Evolutionary conservation across 1,284 basidiomycete genomes (phyloP).

Genomic region (Trametes hirsuta): DNA sequence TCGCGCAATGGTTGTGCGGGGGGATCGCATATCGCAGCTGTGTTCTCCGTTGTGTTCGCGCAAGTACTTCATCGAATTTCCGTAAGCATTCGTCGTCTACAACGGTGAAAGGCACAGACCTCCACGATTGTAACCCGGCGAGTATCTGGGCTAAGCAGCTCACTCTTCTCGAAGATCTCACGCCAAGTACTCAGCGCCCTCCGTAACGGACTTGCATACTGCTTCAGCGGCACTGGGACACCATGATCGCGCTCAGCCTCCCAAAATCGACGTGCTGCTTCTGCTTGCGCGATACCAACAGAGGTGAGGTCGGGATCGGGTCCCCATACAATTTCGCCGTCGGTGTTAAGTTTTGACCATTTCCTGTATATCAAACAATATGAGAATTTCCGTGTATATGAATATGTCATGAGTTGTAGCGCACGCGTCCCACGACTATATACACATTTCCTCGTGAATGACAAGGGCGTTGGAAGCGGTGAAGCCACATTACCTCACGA

Average conservation of each 20-base stretch:
- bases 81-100: background rate
- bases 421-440: slow-evolving; percentile 59
- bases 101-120: slow-evolving; percentile 19
- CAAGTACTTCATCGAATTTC: slow-evolving; percentile 46
- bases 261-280: slow-evolving; percentile 60
- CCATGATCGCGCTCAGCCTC: slow-evolving; percentile 51
- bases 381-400: background rate
- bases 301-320: slow-evolving; percentile 80
- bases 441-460: background rate
- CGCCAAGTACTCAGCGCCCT: slow-evolving; percentile 73
- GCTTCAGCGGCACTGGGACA: slow-evolving; percentile 61
- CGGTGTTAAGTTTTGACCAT: slow-evolving; percentile 72
- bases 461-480: background rate
- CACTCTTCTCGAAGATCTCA: slow-evolving; percentile 57
- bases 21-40: slow-evolving; percentile 72
- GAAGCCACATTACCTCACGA: slow-evolving; percentile 42
- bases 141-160: slow-evolving; percentile 11
- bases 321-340: slow-evolving; percentile 79
- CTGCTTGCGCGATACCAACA: slow-evolving; percentile 68
- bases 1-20: slow-evolving; percentile 53
- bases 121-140: slow-evolving; percentile 34
- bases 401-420: background rate
- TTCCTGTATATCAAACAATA: slow-evolving; percentile 2
- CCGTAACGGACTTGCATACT: slow-evolving; percentile 76
- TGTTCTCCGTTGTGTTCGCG: slow-evolving; percentile 74